Evolutionary conservation across 2,329 filamentous ascomycete genomes (phyloP).

Genomic region (Alternaria ethzedia): DNA sequence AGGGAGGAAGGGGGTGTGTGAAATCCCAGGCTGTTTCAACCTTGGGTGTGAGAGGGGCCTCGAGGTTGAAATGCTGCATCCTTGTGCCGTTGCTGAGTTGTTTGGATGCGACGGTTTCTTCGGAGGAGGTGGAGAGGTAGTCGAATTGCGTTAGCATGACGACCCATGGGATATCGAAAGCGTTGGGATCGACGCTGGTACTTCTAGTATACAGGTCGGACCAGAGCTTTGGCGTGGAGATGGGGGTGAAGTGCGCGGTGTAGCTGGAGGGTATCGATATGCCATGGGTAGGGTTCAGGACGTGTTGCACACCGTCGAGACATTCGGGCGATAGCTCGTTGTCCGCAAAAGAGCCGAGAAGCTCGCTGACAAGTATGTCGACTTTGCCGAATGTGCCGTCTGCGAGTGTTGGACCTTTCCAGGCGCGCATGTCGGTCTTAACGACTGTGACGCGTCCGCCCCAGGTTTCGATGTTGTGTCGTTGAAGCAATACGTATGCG

Average conservation of each 20-base stretch:
- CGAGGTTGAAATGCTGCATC: conserved; percentile 42
- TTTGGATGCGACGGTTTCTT: conserved; percentile 52
- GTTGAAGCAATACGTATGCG: conserved; percentile 88
- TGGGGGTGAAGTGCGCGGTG: conserved; percentile 91
- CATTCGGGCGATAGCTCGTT: conserved; percentile 98
- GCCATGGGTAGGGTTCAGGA: conserved; percentile 78
- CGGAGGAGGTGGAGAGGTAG: conserved; percentile 69
- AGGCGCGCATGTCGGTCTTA: conserved; percentile 96
- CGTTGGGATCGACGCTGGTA: conserved; percentile 66
- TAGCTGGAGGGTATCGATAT: conserved; percentile 95
- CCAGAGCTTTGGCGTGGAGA: conserved; percentile 84
- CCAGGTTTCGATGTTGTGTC: conserved; percentile 85
- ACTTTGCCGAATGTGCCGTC: conserved; percentile 68
- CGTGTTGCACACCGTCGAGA: conserved; percentile 91
- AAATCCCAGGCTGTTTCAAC: conserved; percentile 85
- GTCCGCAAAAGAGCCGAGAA: conserved; percentile 93
- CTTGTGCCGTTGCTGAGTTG: conserved; percentile 54
- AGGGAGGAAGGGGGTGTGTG: conserved; percentile 71
- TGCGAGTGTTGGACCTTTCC: conserved; percentile 77
- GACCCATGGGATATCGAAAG: conserved; percentile 92
- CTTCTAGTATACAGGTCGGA: conserved; percentile 75
- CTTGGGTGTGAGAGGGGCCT: conserved; percentile 44
- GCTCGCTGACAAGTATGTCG: conserved; percentile 92
- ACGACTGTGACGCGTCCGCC: conserved; percentile 80
- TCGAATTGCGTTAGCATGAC: conserved; percentile 91